Conservation (phyloP, 2,329 filamentous ascomycete genomes). For the Trichoderma sp. region DNA sequence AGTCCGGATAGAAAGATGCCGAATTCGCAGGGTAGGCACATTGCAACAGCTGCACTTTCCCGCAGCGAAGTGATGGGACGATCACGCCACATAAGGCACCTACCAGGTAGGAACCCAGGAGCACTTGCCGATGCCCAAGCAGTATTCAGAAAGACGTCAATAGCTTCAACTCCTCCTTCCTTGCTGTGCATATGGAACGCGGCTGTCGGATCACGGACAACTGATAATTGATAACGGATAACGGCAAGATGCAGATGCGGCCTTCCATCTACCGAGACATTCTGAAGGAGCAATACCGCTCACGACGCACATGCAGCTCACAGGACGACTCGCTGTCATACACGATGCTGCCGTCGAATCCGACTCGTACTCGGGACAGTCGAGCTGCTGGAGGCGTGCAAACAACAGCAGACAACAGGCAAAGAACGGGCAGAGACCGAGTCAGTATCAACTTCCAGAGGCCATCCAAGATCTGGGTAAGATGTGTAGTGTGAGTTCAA, state of each 20-base stretch:
- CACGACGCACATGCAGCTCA: not conserved
- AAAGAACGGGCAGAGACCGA: no score
- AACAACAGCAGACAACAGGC: not conserved
- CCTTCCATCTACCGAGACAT: not conserved
- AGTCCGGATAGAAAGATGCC: not conserved
- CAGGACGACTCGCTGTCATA: slow-evolving; percentile 5
- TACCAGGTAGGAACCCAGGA: not conserved
- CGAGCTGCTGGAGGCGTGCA: not conserved
- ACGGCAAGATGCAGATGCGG: slow-evolving; percentile 5
- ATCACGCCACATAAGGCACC: no score
- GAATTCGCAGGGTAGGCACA: not conserved
- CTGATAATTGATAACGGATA: not conserved
- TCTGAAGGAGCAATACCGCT: not conserved
- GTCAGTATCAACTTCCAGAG: no score
- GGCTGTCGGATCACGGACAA: not conserved
- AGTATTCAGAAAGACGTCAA: not conserved
- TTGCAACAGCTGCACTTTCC: slow-evolving; percentile 6
- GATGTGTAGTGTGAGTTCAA: no score
- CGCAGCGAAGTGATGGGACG: not conserved
- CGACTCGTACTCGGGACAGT: not conserved
- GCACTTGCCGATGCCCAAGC: not conserved
- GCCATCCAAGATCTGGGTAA: no score
- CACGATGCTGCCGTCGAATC: not conserved
- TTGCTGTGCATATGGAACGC: not conserved
- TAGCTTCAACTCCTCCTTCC: slow-evolving; percentile 14